Base-by-base conservation (phyloP, 2,329 filamentous ascomycete species). In the Arthrocladium fulminans region DNA sequence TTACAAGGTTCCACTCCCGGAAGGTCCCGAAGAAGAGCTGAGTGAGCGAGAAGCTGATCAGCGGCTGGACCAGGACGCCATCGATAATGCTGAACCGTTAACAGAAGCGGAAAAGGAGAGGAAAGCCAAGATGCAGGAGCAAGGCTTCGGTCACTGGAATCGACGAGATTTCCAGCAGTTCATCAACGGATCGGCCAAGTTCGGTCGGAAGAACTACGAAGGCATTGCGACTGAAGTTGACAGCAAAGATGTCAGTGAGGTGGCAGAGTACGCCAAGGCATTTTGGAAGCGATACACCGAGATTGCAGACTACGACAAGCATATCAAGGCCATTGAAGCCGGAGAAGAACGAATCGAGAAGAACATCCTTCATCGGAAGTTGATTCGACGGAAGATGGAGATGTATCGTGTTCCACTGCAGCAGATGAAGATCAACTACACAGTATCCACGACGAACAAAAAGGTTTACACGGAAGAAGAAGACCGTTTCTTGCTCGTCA, bases 401-500 rank as follows among this genome's bases (percentile, higher is more conserved):
- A 87, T 92, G 73, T 97, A 95, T 65, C 85, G 92, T n/a, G 90
- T 97, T 43, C 94, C 92, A 20, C 76, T 98, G 13, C 92, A 98
- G 66, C 92, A 98, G 67, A 81, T 98, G 61, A 95, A 95, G 74
- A 88, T 98, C 72, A 97, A 95, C 70, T 98, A 98, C 68, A 95
- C 89, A 0, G 92, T 98, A 23, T 95, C 88, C 5, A 98, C 92
- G 2, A 98, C 94, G 8, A 98, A 98, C 78, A 98, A 98, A 73
- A 98, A 98, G 72, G 89, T 98, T 1, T 98, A 98, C 65, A 97
- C 89, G 0, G 94, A 98, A 64, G 92, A 98, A 63, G 92, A 98
- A 66, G 92, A 98, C 63, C 81, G 92, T 2, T 98, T 98, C 69
- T 69, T 98, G 45, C 76, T 98, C 27, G 90, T 98, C 43, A 84